A percentile compares a stretch with the other conserved stretches of the same genome.
Conservation (phyloP, 768 basidiomycete genomes). For the Leccinum sublutescens region DNA sequence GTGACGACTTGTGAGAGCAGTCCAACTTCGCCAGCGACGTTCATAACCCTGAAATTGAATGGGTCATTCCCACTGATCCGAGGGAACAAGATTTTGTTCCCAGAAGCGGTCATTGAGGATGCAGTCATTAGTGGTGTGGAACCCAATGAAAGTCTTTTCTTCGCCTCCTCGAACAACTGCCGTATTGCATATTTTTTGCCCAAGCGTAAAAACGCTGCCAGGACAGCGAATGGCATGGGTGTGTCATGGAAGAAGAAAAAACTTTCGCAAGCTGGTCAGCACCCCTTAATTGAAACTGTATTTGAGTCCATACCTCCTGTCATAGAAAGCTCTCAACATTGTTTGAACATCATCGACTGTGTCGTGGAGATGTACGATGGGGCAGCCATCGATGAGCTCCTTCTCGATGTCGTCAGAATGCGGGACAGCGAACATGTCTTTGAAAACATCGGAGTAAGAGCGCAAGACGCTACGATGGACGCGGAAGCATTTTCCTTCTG, state of each 20-base stretch:
- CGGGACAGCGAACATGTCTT: conserved; percentile 26
- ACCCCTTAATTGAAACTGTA: not conserved
- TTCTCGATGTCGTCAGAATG: conserved; percentile 2
- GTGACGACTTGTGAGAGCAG: conserved; percentile 1
- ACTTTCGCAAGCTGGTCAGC: not conserved
- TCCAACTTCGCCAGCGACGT: conserved; percentile 14
- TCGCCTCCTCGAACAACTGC: conserved; percentile 12
- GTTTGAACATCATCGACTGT: conserved; percentile 10
- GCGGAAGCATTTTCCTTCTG: conserved; percentile 27
- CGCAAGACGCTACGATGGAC: conserved; percentile 31
- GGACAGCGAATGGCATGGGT: conserved; percentile 12
- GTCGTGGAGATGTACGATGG: conserved; percentile 19
- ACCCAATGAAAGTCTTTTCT: conserved; percentile 1
- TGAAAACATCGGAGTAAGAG: conserved; percentile 31
- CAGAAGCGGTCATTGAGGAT: not conserved
- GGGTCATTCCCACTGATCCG: conserved; percentile 8
- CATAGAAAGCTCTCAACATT: conserved; percentile 20
- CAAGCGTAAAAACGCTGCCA: conserved; percentile 11
- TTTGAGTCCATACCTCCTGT: conserved; percentile 10
- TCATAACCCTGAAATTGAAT: conserved; percentile 14
- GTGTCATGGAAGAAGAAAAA: conserved; percentile 2
- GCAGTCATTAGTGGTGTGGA: not conserved
- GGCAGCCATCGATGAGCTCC: conserved; percentile 20
- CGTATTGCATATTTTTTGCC: conserved; percentile 16
- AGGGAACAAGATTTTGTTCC: conserved; percentile 1